phyloP scores from a whole-genome alignment of 768 basidiomycete genomes.

The Kwoniella bestiolae region DNA sequence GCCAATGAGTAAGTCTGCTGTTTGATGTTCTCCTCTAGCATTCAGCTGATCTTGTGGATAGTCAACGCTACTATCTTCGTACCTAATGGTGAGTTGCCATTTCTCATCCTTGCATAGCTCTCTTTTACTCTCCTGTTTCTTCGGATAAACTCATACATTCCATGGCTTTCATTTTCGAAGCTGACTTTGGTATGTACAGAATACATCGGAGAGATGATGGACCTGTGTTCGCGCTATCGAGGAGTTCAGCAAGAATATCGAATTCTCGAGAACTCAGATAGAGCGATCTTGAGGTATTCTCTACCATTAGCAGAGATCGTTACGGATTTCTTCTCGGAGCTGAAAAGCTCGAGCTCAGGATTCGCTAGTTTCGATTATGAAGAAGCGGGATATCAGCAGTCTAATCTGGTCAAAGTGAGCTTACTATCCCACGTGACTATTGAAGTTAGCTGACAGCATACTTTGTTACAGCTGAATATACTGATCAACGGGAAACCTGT shows the following conservation, averaged over 20 bases:
- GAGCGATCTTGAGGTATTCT: slow-evolving; percentile 78
- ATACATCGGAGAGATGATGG: slow-evolving; percentile 95
- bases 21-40: not conserved
- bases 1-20: slow-evolving; percentile 63
- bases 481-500: slow-evolving; percentile 85
- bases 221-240: slow-evolving; percentile 82
- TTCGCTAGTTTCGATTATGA: slow-evolving; percentile 72
- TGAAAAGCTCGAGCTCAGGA: slow-evolving; percentile 73
- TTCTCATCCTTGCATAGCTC: not conserved
- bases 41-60: slow-evolving; percentile 15
- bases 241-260: slow-evolving; percentile 81
- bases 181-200: slow-evolving; percentile 60
- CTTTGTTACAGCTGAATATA: slow-evolving; percentile 73
- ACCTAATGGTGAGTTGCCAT: slow-evolving; percentile 73
- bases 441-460: not conserved
- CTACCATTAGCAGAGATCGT: slow-evolving; percentile 91
- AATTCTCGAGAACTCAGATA: slow-evolving; percentile 69
- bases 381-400: slow-evolving; percentile 82
- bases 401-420: slow-evolving; percentile 78
- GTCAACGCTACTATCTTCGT: slow-evolving; percentile 93
- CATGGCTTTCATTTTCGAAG: too few relatives aligned
- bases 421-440: not conserved
- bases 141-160: too few relatives aligned
- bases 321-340: slow-evolving; percentile 89
- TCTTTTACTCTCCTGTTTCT: too few relatives aligned